Evolutionary conservation across 352 stramenopile genomes (phyloP).

Genomic region (Pythium brassicae): DNA sequence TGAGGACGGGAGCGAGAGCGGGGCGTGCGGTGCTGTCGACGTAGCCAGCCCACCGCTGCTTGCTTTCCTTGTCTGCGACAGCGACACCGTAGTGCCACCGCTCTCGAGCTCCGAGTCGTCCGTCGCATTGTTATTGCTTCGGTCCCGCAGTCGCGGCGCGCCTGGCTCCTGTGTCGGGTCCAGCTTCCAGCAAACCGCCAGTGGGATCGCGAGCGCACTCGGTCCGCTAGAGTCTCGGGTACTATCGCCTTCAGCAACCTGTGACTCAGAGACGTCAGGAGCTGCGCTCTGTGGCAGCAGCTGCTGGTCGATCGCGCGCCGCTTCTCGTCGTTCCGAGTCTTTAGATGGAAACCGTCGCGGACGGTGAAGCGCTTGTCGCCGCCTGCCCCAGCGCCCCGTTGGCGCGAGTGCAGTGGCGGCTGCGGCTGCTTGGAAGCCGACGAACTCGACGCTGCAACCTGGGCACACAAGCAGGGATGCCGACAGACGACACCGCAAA

Average conservation of each 20-base stretch:
- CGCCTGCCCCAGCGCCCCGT: neutral
- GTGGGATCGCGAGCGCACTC: neutral
- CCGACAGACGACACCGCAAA: neutral
- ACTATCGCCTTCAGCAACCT: neutral
- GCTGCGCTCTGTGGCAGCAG: conserved; percentile 8
- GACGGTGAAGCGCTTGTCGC: conserved; percentile 49
- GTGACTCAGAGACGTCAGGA: neutral
- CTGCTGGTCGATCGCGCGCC: conserved; percentile 35
- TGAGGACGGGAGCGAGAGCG: neutral
- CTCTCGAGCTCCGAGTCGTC: neutral
- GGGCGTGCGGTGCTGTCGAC: neutral
- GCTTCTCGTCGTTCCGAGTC: conserved; percentile 42
- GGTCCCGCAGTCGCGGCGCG: neutral
- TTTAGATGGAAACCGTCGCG: conserved; percentile 74
- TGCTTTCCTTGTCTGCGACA: no score
- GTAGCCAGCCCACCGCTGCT: neutral
- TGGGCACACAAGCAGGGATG: no score
- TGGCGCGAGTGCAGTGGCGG: conserved; percentile 1
- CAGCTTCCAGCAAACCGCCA: conserved; percentile 2
- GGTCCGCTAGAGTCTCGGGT: neutral
- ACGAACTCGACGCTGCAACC: neutral
- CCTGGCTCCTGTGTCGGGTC: neutral
- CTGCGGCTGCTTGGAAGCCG: neutral
- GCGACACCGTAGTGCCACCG: neutral
- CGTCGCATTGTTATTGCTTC: neutral